Base-by-base conservation (phyloP, 2,329 filamentous ascomycete species). In the Dactylellina leptospora region DNA sequence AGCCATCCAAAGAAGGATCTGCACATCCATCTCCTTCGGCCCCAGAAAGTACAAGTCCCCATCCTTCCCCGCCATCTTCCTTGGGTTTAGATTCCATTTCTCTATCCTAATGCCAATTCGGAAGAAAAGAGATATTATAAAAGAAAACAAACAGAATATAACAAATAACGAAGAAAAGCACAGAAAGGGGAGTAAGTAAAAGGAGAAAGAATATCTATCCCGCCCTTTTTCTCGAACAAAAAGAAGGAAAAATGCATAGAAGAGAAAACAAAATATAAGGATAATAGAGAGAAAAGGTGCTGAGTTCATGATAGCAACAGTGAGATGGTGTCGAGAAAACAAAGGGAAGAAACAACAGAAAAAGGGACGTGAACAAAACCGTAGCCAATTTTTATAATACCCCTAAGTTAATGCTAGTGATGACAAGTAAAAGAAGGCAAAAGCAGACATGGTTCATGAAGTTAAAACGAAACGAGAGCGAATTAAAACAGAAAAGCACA, bases 1-100 rank as follows among this genome's bases (percentile, higher is more conserved):
- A 38, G 23, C 45, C 28, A n/a, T 30, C 33, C 42, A 33, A 30
- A 40, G 36, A 40, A 68, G 76, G 78, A 78, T 78, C 79, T 80
- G 79, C 79, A 80, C 79, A 78, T 78, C 78, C 75, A 72, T 74
- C 62, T 38, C 74, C 64, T 38, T 63, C 68, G n/a, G 60, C 53
- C 44, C 50, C 28, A 20, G 51, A 13, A n/a, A 16, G 20, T 10
- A n/a, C 38, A 22, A 27, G 20, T 6, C 16, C 20, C 6, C 23
- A 16, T 23, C 16, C 27, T 13, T n/a, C 11, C 8, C 36, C 23
- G 23, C 25, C 36, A 8, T 36, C 30, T 18, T 20, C 27, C 18
- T 16, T 11, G 36, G 36, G 13, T 16, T 40, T 11, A n/a, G n/a
- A 33, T 54, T 64, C 47, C 25, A 64, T 74, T 62, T 62, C 48